Evolutionary conservation across 495 filamentous ascomycete genomes (phyloP), one percentile per base, ranked within the genome.

Genomic region (Xylaria curta): DNA sequence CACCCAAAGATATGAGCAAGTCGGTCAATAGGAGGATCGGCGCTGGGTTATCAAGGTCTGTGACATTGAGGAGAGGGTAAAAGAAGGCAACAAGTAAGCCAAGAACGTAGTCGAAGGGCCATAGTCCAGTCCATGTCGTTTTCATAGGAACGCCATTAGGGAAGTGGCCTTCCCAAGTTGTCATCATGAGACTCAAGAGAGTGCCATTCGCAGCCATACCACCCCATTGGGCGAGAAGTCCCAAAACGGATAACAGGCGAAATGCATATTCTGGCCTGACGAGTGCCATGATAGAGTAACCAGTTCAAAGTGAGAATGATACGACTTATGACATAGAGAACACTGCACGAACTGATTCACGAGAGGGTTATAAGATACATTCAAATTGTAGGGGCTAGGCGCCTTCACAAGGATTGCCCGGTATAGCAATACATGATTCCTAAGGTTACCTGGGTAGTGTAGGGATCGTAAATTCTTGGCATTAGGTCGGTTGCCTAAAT

Each of bases 211-310:
- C 53, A 26, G 28, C 21, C 53, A 56, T 56, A 2, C 13, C 53
- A 56, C 53, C 53, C 53, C 53, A 56, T 56, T 56, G 53, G 53
- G 53, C 26, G 12, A 56, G 53, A 56, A 56, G 53, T 17, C 53
- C 53, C 53, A 56, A 17, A 56, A 26, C 21, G 28, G 53, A 56
- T 17, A 56, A 8, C 13, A 56, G 24, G 26, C 4, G 26, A 56
- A 56, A 31, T 56, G 31, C 26, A 56, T 56, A 28, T 56, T 17
- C 13, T 31, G 53, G 17, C 53, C 15, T 56, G 5, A 31, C 7
- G 26, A 10, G 13, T 13, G 49, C 49, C 49, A 53, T 53, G 10
- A 13, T 53, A 13, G 49, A 26, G 3, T 12, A 13, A 12, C 21
- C 49, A 53, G 13, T 53, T 53, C 10, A 26, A 26, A 53, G 49